Evolutionary conservation across 805 yeast species (phyloP).

Genomic region (Yamadazyma sp.): DNA sequence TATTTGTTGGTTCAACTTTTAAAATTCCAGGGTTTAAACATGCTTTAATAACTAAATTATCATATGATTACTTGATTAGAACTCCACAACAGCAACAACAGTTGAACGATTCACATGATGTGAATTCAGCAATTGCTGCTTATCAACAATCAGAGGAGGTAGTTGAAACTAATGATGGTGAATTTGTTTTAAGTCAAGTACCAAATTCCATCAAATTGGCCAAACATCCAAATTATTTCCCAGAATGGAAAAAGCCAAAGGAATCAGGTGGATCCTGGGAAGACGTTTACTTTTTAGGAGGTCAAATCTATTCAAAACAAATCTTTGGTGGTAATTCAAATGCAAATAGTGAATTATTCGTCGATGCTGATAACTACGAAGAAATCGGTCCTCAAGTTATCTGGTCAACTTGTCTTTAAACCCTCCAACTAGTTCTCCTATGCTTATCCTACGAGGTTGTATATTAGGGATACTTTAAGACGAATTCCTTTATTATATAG

Average conservation of each 20-base stretch:
- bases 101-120: constrained; percentile 22
- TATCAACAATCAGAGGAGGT: constrained; percentile 43
- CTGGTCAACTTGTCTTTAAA: constrained; percentile 48
- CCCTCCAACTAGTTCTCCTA: too few species aligned
- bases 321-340: constrained; percentile 59
- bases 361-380: constrained; percentile 67
- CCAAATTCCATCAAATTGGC: constrained; percentile 72
- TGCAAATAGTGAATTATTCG: constrained; percentile 59
- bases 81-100: constrained; percentile 24
- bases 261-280: constrained; percentile 58
- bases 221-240: constrained; percentile 85
- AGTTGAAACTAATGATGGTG: constrained; percentile 21
- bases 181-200: constrained; percentile 52
- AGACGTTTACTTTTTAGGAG: constrained; percentile 79
- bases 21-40: constrained; percentile 75
- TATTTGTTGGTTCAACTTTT: constrained; percentile 76
- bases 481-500: too few species aligned
- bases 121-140: constrained; percentile 38
- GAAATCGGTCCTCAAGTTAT: constrained; percentile 79
- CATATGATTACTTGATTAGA: constrained; percentile 50
- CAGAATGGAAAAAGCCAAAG: constrained; percentile 78
- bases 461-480: too few species aligned
- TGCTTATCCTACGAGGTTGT: too few species aligned
- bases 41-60: constrained; percentile 57
- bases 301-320: constrained; percentile 83